These are phyloP conservation scores for Xenoacremonium recifei DNA, from an alignment of 2,329 filamentous ascomycete species.

Conservation along the genomic window DNA sequence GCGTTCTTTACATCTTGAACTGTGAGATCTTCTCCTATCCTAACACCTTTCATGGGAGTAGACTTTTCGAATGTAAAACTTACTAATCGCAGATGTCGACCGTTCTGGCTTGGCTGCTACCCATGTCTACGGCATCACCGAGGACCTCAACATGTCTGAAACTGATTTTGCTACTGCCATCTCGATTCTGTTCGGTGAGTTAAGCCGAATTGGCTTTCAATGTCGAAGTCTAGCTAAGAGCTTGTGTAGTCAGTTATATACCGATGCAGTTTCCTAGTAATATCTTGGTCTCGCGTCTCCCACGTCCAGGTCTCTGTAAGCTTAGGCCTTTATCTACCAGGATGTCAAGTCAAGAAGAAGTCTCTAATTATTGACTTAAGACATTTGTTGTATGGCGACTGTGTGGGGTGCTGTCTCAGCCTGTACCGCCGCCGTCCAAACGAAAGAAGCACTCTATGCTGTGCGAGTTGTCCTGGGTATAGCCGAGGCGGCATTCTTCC, in stretches of 20 bases:
- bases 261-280: slow-evolving; percentile 49
- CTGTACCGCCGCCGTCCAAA: too few relatives aligned
- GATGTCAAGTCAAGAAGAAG: too few relatives aligned
- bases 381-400: too few relatives aligned
- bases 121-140: slow-evolving; percentile 38
- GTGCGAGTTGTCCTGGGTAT: slow-evolving; percentile 37
- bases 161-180: slow-evolving; percentile 38
- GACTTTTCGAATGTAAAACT: slow-evolving; percentile 33
- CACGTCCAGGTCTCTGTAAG: too few relatives aligned
- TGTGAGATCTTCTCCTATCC: too few relatives aligned
- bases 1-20: too few relatives aligned
- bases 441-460: too few relatives aligned
- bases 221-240: too few relatives aligned
- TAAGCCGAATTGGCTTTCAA: not conserved
- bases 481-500: slow-evolving; percentile 37
- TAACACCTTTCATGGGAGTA: not conserved
- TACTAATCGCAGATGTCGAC: slow-evolving; percentile 41
- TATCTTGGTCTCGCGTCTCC: too few relatives aligned
- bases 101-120: slow-evolving; percentile 36
- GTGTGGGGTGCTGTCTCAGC: too few relatives aligned
- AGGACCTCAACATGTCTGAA: slow-evolving; percentile 36
- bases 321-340: too few relatives aligned
- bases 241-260: slow-evolving; percentile 44
- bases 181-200: slow-evolving; percentile 39
- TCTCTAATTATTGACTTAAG: too few relatives aligned